Conservation (phyloP, 805 yeast genomes). For the Saccharomycopsis olivae region DNA sequence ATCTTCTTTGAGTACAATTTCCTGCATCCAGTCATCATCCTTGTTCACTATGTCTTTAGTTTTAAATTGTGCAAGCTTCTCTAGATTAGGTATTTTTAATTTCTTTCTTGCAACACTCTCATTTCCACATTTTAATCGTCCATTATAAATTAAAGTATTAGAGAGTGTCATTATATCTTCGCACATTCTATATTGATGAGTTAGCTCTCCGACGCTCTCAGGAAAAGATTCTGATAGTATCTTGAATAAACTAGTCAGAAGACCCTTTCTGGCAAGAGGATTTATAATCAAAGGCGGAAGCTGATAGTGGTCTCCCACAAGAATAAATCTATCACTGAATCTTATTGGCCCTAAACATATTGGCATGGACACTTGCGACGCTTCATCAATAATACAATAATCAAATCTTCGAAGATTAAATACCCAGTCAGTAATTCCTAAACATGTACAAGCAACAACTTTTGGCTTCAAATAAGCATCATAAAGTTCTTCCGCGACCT, state of each 20-base stretch:
- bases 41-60: constrained; percentile 12
- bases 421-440: constrained; percentile 58
- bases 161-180: constrained; percentile 77
- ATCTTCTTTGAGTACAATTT: constrained; percentile 38
- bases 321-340: constrained; percentile 64
- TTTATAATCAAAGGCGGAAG: constrained; percentile 78
- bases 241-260: constrained; percentile 70
- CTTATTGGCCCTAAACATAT: constrained; percentile 81
- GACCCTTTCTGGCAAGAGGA: constrained; percentile 47
- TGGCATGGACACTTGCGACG: constrained; percentile 91
- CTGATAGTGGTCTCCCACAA: constrained; percentile 96
- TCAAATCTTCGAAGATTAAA: constrained; percentile 60
- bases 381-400: constrained; percentile 92
- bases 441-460: constrained; percentile 83
- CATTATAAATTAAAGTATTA: constrained; percentile 68
- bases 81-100: constrained; percentile 38
- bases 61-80: constrained; percentile 20
- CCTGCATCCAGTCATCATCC: constrained; percentile 41
- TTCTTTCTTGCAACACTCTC: constrained; percentile 48
- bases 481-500: constrained; percentile 35
- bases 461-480: constrained; percentile 42
- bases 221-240: constrained; percentile 66
- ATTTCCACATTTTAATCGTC: constrained; percentile 68
- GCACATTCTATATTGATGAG: constrained; percentile 89
- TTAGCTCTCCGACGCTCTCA: constrained; percentile 59